Conservation (phyloP, 23 red algal species). For the Gracilaria gracilis region DNA sequence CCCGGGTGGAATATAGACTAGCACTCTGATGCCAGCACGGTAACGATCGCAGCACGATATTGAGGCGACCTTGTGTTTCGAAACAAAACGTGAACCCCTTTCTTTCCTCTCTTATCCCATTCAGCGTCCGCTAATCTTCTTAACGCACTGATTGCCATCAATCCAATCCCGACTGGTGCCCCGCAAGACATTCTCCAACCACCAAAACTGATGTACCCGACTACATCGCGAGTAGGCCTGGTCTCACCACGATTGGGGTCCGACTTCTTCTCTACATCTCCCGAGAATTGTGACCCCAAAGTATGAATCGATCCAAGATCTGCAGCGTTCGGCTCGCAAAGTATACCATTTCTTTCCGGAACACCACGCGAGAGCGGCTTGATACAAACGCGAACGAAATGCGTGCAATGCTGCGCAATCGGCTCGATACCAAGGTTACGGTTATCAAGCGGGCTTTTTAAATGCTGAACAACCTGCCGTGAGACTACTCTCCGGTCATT, state of each 20-base stretch:
- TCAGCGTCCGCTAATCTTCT: background rate
- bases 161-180: conserved; percentile 2
- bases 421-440: background rate
- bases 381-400: conserved; percentile 36
- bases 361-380: conserved; percentile 27
- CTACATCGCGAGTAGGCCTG: conserved; percentile 15
- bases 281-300: conserved; percentile 6
- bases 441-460: background rate
- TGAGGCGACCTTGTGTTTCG: conserved; percentile 29
- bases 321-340: conserved; percentile 21
- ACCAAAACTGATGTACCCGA: conserved; percentile 52
- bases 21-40: background rate
- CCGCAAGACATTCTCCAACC: conserved; percentile 33
- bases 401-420: background rate
- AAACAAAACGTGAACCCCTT: conserved; percentile 27
- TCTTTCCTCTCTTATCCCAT: background rate
- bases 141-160: conserved; percentile 32
- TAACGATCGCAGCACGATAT: conserved; percentile 27
- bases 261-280: conserved; percentile 2
- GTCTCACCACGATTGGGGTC: conserved; percentile 15
- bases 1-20: too few species aligned
- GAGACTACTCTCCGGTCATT: background rate
- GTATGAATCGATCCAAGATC: conserved; percentile 27
- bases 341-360: conserved; percentile 43
- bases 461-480: background rate